These are phyloP conservation scores for Chaetomium fimeti DNA, from an alignment of 495 filamentous ascomycete genomes.

Conservation along the genomic window DNA sequence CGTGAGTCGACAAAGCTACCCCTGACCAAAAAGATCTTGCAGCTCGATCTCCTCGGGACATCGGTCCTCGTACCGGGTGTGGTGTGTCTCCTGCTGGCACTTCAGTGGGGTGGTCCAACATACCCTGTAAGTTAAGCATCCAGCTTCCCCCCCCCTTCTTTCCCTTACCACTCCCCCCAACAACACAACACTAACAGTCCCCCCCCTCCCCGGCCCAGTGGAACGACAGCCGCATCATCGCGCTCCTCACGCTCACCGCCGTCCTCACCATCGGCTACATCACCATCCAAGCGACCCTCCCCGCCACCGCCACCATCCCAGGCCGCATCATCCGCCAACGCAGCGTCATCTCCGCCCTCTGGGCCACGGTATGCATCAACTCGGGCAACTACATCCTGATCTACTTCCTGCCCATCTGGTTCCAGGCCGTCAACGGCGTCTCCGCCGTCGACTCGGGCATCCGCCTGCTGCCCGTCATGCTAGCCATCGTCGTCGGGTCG, in stretches of 20 bases:
- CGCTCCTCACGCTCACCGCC: slow-evolving; percentile 45
- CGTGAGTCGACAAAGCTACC: slow-evolving; percentile 24
- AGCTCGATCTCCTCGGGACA: slow-evolving; percentile 67
- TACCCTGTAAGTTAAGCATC: slow-evolving; percentile 37
- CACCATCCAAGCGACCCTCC: slow-evolving; percentile 51
- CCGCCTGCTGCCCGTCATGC: slow-evolving; percentile 51
- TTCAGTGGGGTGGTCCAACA: slow-evolving; percentile 76
- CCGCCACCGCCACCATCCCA: slow-evolving; percentile 67
- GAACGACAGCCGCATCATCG: slow-evolving; percentile 42
- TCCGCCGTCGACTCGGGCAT: slow-evolving; percentile 52
- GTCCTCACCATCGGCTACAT: slow-evolving; percentile 48
- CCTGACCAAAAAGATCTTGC: slow-evolving; percentile 38
- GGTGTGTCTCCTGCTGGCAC: slow-evolving; percentile 67
- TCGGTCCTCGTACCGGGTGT: slow-evolving; percentile 65
- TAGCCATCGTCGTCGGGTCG: slow-evolving; percentile 49
- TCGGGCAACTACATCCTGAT: slow-evolving; percentile 43
- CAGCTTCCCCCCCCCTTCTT: too few relatives aligned
- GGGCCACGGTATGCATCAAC: slow-evolving; percentile 37
- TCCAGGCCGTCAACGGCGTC: slow-evolving; percentile 51
- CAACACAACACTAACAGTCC: slow-evolving; percentile 41
- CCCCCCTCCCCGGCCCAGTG: slow-evolving; percentile 43
- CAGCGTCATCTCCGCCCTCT: slow-evolving; percentile 52
- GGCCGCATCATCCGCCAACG: slow-evolving; percentile 65
- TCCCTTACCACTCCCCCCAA: background rate
- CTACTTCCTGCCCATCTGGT: slow-evolving; percentile 64